Conservation (phyloP, 345 rosid genomes). For the Boechera retrofracta region DNA sequence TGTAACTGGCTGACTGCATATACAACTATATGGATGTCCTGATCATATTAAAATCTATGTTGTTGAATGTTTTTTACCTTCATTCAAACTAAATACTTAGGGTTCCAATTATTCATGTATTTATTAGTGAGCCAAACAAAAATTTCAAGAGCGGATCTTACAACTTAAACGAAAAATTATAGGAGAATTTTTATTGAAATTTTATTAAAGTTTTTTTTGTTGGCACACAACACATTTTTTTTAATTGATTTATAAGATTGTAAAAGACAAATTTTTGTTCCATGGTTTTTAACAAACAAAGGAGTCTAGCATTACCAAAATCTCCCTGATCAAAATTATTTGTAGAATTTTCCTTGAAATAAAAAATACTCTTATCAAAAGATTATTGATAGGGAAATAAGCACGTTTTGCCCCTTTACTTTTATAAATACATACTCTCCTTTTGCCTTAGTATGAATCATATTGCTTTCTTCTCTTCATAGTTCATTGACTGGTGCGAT, state of each 20-base stretch:
- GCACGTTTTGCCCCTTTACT: neutral
- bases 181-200: no score
- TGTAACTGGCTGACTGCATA: neutral
- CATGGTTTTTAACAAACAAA: conserved; percentile 10
- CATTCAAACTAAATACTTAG: neutral
- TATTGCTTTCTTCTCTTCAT: conserved; percentile 18
- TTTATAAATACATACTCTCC: conserved; percentile 15
- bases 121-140: no score
- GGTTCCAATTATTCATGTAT: no score
- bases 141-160: no score
- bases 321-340: neutral
- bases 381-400: conserved; percentile 12
- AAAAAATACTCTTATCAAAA: conserved; percentile 19
- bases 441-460: conserved; percentile 11
- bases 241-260: neutral
- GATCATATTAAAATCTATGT: neutral
- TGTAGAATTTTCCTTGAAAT: neutral
- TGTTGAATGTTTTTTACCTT: neutral
- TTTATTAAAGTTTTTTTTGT: neutral
- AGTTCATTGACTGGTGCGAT: conserved; percentile 10
- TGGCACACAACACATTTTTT: neutral
- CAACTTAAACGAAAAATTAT: no score
- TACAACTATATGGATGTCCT: neutral
- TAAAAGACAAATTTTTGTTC: neutral
- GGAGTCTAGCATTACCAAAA: conserved; percentile 1